Percentiles rank a stretch among this genome's conserved stretches.
Conservation (phyloP, 2,329 filamentous ascomycete species). For the Pseudogymnoascus sp. region DNA sequence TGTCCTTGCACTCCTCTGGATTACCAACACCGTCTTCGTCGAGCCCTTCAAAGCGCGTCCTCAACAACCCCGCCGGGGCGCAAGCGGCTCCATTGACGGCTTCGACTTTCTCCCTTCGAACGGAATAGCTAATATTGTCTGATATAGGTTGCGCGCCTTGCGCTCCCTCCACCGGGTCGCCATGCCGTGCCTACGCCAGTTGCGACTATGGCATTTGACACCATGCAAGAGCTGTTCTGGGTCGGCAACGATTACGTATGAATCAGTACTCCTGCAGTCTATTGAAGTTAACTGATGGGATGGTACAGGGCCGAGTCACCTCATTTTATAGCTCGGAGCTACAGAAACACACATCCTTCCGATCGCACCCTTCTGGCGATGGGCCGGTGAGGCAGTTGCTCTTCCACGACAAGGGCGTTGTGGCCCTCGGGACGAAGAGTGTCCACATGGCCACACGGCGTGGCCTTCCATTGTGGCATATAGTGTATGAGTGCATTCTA, state of each 20-base stretch:
- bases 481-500: conserved; percentile 44
- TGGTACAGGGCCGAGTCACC: conserved; percentile 65
- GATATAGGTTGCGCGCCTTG: conserved; percentile 68
- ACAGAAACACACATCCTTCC: conserved; percentile 83
- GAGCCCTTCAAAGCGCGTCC: conserved; percentile 13
- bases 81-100: conserved; percentile 16
- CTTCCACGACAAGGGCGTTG: conserved; percentile 82
- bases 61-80: conserved; percentile 17
- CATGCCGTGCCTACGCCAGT: conserved; percentile 63
- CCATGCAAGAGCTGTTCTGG: conserved; percentile 84
- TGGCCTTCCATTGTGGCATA: conserved; percentile 81
- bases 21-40: conserved; percentile 9
- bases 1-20: background rate
- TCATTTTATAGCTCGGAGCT: conserved; percentile 84
- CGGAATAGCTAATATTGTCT: conserved; percentile 13
- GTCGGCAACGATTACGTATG: conserved; percentile 81
- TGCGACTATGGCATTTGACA: conserved; percentile 81
- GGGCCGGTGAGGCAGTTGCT: conserved; percentile 80
- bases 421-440: conserved; percentile 74
- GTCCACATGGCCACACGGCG: conserved; percentile 82
- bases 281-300: conserved; percentile 4
- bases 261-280: conserved; percentile 11
- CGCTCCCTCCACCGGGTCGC: conserved; percentile 67
- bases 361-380: conserved; percentile 64
- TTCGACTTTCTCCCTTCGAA: conserved; percentile 2